phyloP scores from a whole-genome alignment of 441 rosid species.

The Cnidoscolus chayamansa region DNA sequence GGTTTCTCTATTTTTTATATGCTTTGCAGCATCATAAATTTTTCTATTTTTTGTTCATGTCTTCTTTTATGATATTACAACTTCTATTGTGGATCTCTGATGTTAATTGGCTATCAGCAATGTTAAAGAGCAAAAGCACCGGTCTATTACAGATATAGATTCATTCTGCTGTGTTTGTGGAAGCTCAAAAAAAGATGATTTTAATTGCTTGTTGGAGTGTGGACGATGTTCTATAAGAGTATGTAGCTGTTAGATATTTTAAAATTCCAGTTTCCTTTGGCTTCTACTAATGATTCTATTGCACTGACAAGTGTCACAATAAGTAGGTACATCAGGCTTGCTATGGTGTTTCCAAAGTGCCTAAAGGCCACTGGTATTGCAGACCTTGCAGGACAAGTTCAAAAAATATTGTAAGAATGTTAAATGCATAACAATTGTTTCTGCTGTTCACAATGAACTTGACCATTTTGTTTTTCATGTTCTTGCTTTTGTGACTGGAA shows the following conservation, averaged over 20 bases:
- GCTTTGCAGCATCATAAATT: constrained; percentile 5
- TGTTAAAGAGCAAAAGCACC: constrained; percentile 17
- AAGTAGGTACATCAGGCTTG: constrained; percentile 57
- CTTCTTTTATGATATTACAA: background rate
- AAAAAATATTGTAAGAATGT: constrained; percentile 40
- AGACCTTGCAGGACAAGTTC: constrained; percentile 45
- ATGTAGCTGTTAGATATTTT: constrained; percentile 22
- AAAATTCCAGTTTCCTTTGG: background rate
- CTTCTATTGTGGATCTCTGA: constrained; percentile 8
- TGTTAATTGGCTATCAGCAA: constrained; percentile 30
- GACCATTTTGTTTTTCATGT: constrained; percentile 2
- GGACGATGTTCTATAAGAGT: constrained; percentile 42
- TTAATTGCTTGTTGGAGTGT: constrained; percentile 45
- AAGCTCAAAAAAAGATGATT: constrained; percentile 42
- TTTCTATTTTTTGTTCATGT: background rate
- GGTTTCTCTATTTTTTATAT: background rate
- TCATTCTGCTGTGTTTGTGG: constrained; percentile 50
- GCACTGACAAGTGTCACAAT: constrained; percentile 8
- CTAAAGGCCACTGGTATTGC: constrained; percentile 49
- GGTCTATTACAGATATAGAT: constrained; percentile 24
- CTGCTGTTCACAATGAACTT: background rate
- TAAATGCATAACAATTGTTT: background rate
- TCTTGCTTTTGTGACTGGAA: background rate
- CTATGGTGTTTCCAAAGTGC: constrained; percentile 47
- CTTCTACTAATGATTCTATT: background rate